Evolutionary conservation across 257 asterid genomes (phyloP).

Genomic region (Mentha longifolia): DNA sequence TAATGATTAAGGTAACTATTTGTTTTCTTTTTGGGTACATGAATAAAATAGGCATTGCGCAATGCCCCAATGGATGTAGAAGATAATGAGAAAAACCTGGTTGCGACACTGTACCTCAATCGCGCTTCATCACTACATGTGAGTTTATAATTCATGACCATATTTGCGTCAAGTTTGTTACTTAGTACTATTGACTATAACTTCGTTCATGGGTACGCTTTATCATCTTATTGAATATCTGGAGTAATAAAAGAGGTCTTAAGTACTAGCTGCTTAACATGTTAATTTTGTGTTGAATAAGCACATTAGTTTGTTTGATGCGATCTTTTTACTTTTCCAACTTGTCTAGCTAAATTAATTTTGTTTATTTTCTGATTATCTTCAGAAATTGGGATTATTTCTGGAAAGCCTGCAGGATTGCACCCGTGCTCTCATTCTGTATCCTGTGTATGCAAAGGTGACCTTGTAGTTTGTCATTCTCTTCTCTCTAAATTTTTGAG

Average conservation of each 20-base stretch:
- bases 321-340: constrained; percentile 7
- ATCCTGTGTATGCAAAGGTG: constrained; percentile 83
- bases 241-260: constrained; percentile 8
- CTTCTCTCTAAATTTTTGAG: not conserved
- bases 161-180: constrained; percentile 21
- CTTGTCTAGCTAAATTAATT: constrained; percentile 13
- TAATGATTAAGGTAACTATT: constrained; percentile 5
- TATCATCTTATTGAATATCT: constrained; percentile 20
- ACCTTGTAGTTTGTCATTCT: constrained; percentile 15
- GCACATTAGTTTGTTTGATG: constrained; percentile 19
- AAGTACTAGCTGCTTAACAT: constrained; percentile 15
- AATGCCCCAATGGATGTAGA: constrained; percentile 65
- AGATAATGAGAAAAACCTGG: constrained; percentile 57
- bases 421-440: constrained; percentile 61
- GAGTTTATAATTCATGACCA: constrained; percentile 40
- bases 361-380: constrained; percentile 16
- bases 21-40: constrained; percentile 26
- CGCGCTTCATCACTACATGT: constrained; percentile 88
- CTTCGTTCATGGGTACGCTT: not conserved
- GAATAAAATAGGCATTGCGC: constrained; percentile 70
- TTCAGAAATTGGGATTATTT: constrained; percentile 78
- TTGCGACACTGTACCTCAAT: constrained; percentile 74
- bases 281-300: constrained; percentile 4
- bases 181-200: constrained; percentile 11
- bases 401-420: constrained; percentile 77